Evolutionary conservation across 2,329 filamentous ascomycete species (phyloP), one percentile per base, ranked within the genome.

Genomic region (Juglanconis oblonga): DNA sequence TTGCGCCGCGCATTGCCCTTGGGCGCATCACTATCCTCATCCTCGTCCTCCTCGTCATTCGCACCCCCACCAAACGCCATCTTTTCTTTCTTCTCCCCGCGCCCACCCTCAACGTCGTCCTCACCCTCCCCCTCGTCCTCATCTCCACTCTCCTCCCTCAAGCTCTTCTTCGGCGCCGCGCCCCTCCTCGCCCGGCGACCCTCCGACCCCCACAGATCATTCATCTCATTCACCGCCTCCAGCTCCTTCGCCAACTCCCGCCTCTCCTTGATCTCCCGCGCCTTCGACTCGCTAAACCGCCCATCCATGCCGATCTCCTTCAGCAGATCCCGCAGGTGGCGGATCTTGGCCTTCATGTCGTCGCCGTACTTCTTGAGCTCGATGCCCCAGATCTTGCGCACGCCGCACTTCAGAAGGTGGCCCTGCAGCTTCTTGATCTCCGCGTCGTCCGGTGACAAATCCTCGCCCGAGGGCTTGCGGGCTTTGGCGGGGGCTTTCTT

Each of bases 341-440:
- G 81, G 63, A 97, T 91, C 79, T 97, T 97, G 53, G 86, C 91
- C 62, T 87, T 89, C 4, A 82, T 71, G 31, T 93, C 90, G 58
- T 87, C 84, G 1, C 82, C 83, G 68, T 85, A 92, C 57, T 86
- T 79, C 72, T 91, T 91, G 33, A 99, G 81, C 74, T 97, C 92
- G 64, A 89, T 87, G 53, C 84, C 85, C 94, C 95, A 99, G 63
- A 97, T 84, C 72, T 97, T 98, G 56, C 92, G 89, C 58, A 97
- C 86, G 35, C 94, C 94, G 69, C 94, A 99, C 74, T 97, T 97
- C 50, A 88, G 77, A 6, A 99, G 83, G 74, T 94, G 92, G 8
- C 87, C 85, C 75, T 98, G 94, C 3, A 98, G 80, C 52, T 87
- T 89, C 74, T 97, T 98, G 71, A 97, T 89, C 72, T 96, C 90